Conservation (phyloP, 371 early-diverging fungal genomes). For the Mucor lusitanicus region DNA sequence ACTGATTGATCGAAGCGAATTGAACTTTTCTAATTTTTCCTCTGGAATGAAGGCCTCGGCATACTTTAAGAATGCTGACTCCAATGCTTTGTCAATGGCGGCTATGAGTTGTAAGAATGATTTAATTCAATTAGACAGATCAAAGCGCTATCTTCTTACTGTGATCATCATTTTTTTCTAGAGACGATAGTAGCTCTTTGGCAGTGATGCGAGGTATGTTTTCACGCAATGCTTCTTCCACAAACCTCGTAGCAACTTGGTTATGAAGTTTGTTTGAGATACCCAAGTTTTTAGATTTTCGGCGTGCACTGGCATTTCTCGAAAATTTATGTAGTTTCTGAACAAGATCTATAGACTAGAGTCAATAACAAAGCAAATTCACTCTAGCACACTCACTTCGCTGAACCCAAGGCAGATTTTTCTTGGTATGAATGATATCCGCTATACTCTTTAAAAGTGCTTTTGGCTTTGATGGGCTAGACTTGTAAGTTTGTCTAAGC, state of each 20-base stretch:
- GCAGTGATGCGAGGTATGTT: constrained; percentile 19
- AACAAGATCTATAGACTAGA: background rate
- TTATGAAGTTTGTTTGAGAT: constrained; percentile 21
- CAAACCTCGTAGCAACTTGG: constrained; percentile 22
- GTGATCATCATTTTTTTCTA: constrained; percentile 4
- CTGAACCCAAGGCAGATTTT: constrained; percentile 1
- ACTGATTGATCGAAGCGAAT: constrained; percentile 61
- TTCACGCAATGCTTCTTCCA: constrained; percentile 17
- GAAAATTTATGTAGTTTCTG: constrained; percentile 6
- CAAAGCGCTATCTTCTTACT: constrained; percentile 4
- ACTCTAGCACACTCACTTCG: background rate
- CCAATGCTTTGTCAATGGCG: constrained; percentile 31
- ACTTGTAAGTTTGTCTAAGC: background rate
- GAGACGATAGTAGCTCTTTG: background rate
- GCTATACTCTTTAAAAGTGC: background rate
- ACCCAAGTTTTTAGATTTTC: constrained; percentile 27
- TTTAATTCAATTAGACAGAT: background rate
- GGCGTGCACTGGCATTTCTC: constrained; percentile 15
- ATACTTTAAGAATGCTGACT: constrained; percentile 37
- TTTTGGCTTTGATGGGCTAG: background rate
- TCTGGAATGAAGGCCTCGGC: constrained; percentile 40
- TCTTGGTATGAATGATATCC: background rate
- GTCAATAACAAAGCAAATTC: background rate
- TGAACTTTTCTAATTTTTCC: constrained; percentile 34
- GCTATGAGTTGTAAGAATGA: constrained; percentile 1